Evolutionary conservation across 2,329 filamentous ascomycete species (phyloP), one percentile per base, ranked within the genome.

Genomic region (Penicillium verrucosum): DNA sequence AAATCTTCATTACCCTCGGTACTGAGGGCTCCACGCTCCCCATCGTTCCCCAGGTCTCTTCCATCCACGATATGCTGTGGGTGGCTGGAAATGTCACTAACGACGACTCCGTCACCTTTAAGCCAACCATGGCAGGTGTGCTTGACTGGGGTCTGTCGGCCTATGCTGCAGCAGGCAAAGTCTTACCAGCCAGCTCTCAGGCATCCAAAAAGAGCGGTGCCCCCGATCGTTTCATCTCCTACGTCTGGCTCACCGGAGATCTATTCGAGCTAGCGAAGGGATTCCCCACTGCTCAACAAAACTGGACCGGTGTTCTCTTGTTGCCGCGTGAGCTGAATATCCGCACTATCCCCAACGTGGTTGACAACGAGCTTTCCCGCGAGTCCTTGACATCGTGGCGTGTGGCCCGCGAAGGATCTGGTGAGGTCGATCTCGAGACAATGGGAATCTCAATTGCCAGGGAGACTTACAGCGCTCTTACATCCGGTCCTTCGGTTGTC

Each of bases 31-130:
- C 62, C 0, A 29, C 23, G 10, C 41, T 38, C 0, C 62, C 62
- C 2, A 50, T 64, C 16, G 18, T 51, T 44, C 29, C 53, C 7
- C 45, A 58, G 25, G 27, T 64, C 14, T 56, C 56, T 8, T 60
- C 61, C 8, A 60, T 63, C 23, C 62, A 62, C 18, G 61, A 60
- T 34, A 62, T 61, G 62, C 44, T 64, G 23, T 64, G 62, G 62
- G 60, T 54, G 10, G n/a, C 60, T 1, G 59, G 62, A 2, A 37
- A 38, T 18, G 40, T 62, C 9, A 46, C 55, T 5, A 49, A 41
- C 38, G 44, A 56, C n/a, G 61, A 36, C 6, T 44, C 37, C 1
- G 38, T 61, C n/a, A 6, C 40, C 5, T 64, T 64, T 34, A 58
- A 48, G 16, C 62, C 62, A 6, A 54, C 53, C 38, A 64, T 64